phyloP scores from a whole-genome alignment of 768 basidiomycete species.

The Termitomyces sp. region DNA sequence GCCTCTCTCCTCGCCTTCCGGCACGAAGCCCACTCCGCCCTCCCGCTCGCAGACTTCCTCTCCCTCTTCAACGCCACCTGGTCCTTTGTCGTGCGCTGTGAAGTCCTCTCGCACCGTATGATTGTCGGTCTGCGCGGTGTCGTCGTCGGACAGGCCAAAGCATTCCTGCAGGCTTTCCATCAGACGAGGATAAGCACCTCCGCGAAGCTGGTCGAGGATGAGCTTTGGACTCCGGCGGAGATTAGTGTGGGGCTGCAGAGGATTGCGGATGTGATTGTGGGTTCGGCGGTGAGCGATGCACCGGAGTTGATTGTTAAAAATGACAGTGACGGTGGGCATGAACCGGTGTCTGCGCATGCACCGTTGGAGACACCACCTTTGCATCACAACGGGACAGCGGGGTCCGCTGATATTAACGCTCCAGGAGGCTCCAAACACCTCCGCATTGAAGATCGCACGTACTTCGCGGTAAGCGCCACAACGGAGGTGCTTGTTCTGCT shows the following conservation, averaged over 20 bases:
- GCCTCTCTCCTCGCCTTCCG: slow-evolving; percentile 76
- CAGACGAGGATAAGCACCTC: slow-evolving; percentile 70
- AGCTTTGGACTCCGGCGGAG: slow-evolving; percentile 86
- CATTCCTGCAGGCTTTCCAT: slow-evolving; percentile 85
- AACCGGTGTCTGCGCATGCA: background rate
- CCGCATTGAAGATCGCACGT: slow-evolving; percentile 77
- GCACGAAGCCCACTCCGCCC: slow-evolving; percentile 70
- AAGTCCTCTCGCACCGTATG: slow-evolving; percentile 83
- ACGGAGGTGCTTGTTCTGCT: slow-evolving; percentile 66
- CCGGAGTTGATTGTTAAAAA: slow-evolving; percentile 48
- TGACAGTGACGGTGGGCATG: slow-evolving; percentile 18
- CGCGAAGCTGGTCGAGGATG: slow-evolving; percentile 92
- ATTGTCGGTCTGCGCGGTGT: slow-evolving; percentile 88
- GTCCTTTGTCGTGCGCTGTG: slow-evolving; percentile 86
- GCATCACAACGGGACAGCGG: background rate
- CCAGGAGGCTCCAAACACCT: slow-evolving; percentile 49
- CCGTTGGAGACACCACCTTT: background rate
- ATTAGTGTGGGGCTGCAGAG: slow-evolving; percentile 63
- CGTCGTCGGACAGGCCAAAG: slow-evolving; percentile 84
- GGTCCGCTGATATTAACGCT: background rate
- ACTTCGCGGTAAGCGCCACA: slow-evolving; percentile 85
- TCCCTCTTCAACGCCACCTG: slow-evolving; percentile 81
- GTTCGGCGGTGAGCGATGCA: slow-evolving; percentile 79
- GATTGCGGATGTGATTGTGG: slow-evolving; percentile 67
- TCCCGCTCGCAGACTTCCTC: slow-evolving; percentile 72